Conservation (phyloP, 768 basidiomycete species). For the Boletus patriciae region DNA sequence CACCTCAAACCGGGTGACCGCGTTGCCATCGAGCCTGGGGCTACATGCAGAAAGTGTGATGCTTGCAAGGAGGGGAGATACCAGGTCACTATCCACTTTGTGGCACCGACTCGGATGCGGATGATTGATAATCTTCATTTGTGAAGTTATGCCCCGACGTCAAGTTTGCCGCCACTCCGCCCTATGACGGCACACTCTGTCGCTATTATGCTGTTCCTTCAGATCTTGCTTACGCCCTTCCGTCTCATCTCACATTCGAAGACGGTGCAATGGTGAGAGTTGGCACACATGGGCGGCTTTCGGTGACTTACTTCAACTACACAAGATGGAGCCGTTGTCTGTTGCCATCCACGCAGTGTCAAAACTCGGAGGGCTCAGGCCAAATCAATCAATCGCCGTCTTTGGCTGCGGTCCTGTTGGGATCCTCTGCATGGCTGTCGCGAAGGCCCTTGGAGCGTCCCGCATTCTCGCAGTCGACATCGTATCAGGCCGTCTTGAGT, state of each 20-base stretch:
- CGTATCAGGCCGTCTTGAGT: conserved; percentile 71
- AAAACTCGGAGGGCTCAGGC: conserved; percentile 68
- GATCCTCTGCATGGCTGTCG: conserved; percentile 94
- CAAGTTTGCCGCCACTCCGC: conserved; percentile 90
- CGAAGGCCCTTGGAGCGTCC: conserved; percentile 85
- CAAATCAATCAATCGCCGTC: conserved; percentile 75
- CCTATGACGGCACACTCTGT: conserved; percentile 85
- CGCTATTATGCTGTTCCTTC: conserved; percentile 86
- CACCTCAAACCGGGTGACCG: conserved; percentile 79
- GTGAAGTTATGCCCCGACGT: conserved; percentile 80
- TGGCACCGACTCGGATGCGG: neutral
- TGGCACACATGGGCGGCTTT: neutral
- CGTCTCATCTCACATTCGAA: conserved; percentile 81
- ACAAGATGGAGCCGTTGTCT: conserved; percentile 89
- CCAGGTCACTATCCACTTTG: conserved; percentile 48
- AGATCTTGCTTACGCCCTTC: conserved; percentile 81
- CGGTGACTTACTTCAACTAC: neutral
- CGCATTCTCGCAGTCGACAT: conserved; percentile 87
- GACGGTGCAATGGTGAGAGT: conserved; percentile 88
- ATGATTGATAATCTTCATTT: neutral
- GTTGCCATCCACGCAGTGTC: conserved; percentile 89
- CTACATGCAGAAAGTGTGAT: conserved; percentile 81
- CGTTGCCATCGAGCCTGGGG: conserved; percentile 91
- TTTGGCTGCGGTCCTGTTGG: conserved; percentile 91
- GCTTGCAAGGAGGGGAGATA: conserved; percentile 83